These are phyloP conservation scores for Cystobasidium pallidum DNA, from an alignment of 1,284 basidiomycete genomes.

Conservation along the genomic window DNA sequence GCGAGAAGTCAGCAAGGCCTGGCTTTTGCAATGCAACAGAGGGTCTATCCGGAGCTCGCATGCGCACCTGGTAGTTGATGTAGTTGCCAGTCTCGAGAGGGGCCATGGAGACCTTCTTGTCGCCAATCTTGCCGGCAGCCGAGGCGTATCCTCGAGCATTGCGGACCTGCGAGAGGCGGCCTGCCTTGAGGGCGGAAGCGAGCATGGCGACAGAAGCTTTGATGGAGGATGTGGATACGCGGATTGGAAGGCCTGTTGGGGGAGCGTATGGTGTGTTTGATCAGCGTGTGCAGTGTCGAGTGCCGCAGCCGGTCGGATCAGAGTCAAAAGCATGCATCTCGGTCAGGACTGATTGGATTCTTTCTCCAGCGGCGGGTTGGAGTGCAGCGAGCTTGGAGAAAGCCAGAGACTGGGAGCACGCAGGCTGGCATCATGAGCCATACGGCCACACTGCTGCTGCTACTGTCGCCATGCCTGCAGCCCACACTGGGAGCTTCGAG, in stretches of 20 bases:
- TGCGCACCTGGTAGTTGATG: slow-evolving; percentile 80
- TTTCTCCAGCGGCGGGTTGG: background rate
- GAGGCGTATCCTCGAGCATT: slow-evolving; percentile 62
- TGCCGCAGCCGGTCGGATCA: background rate
- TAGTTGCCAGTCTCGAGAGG: slow-evolving; percentile 78
- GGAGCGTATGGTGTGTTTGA: background rate
- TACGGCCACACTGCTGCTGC: too few relatives aligned
- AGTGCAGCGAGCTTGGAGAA: too few relatives aligned
- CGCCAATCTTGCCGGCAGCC: slow-evolving; percentile 76
- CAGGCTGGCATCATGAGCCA: too few relatives aligned
- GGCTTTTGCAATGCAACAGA: background rate
- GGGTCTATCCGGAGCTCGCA: too few relatives aligned
- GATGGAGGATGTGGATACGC: background rate
- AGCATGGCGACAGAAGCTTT: slow-evolving; percentile 7
- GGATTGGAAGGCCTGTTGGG: background rate
- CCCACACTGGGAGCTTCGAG: background rate
- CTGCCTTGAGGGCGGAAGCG: slow-evolving; percentile 14
- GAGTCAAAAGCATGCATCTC: background rate
- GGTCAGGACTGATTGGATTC: slow-evolving; percentile 4
- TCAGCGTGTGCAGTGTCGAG: background rate
- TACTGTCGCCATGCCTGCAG: background rate
- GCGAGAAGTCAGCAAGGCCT: slow-evolving; percentile 5
- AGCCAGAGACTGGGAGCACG: too few relatives aligned
- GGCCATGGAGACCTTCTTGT: slow-evolving; percentile 91
- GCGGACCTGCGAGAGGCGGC: slow-evolving; percentile 20